Base-by-base conservation (phyloP, 306 rosid species). In the Calophaca sinica region DNA sequence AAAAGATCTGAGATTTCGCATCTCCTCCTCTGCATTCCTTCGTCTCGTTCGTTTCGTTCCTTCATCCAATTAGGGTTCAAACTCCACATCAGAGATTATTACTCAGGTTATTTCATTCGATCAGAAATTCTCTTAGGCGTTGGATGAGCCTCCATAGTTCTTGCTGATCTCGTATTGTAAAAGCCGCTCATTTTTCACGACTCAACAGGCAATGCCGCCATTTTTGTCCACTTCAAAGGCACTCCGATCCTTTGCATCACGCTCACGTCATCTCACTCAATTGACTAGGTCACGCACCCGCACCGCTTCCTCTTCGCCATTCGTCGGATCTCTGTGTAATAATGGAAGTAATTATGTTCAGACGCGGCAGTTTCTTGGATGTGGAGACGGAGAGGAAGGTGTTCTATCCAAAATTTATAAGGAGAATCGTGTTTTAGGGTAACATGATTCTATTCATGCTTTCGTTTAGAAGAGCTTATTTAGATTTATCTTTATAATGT, bases 331-430 rank as follows among this genome's bases (percentile, higher is more conserved):
- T 10, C 74, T 45, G 7, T 53, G 32, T 33, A 50, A 78, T 60
- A 58, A 31, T 52, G 60, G 31, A 53, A 61, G 45, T 49, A 49
- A 6, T 52, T 52, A 26, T 55, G 66, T 78, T 36, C 96, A 89
- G 61, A 60, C 75, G 64, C 81, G 96, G 82, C 81, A 57, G 60
- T 90, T 93, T 78, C 87, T 93, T 53, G 98, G 98, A 49, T 84
- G 91, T 61, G 98, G 96, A 15, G 96, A 93, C 35, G 93, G 97
- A 29, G 93, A 89, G 38, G 98, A 93, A 80, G 91, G 85, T 48
- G 86, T 88, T 80, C 80, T 93, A 3, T 86, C 91, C 66, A 90
- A 81, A 80, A 79, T 73, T 57, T 89, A 90, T n/a, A 97, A 90
- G 88, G 97, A 93, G 86, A 90, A 46, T 72, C 87, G 83, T 79